Evolutionary conservation across 345 rosid genomes (phyloP), one percentile per base, ranked within the genome.

Genomic region (Mercurialis annua): DNA sequence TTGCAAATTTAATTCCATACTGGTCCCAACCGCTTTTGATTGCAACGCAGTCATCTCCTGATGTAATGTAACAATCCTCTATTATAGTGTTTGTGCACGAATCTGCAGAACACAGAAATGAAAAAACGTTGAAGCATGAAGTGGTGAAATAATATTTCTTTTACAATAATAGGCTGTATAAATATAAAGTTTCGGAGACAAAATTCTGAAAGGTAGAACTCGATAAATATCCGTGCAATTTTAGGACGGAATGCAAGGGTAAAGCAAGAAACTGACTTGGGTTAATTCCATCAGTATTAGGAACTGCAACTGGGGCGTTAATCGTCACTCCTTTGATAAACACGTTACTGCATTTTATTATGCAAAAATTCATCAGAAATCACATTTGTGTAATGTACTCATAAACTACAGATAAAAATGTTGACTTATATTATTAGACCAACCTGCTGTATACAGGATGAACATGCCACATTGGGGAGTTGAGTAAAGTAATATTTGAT

Each of bases 211-310:
- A 36, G 9, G 40, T 9, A 36, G 5, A 36, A 36, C 40, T 4
- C 40, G 40, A 36, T 36, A 36, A 3, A 36, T 3, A 3, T 4
- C 40, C 5, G 9, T 34, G 40, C 40, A 34, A 9, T 3, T 34
- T 34, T 34, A 4, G 9, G 4, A 4, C 4, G 40, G 40, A n/a
- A 34, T 34, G 40, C 4, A 8, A 43, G 14, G 4, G 29, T 24
- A 29, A 53, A 57, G 16, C 11, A 62, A 33, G 3, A 63, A 16
- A 48, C 51, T 40, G 38, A 92, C 94, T 90, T 67, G 96, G 98
- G 72, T 88, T 58, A n/a, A 92, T 85, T 44, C 98, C 97, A 74
- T 90, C 98, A 0, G 97, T 88, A 44, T 90, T 92, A 2, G 96
- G 96, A n/a, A 81, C 79, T 21, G 68, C 77, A 31, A 86, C 71